Base-by-base conservation (phyloP, 108 stramenopile genomes). In the Nannochloropsis gaditana region DNA sequence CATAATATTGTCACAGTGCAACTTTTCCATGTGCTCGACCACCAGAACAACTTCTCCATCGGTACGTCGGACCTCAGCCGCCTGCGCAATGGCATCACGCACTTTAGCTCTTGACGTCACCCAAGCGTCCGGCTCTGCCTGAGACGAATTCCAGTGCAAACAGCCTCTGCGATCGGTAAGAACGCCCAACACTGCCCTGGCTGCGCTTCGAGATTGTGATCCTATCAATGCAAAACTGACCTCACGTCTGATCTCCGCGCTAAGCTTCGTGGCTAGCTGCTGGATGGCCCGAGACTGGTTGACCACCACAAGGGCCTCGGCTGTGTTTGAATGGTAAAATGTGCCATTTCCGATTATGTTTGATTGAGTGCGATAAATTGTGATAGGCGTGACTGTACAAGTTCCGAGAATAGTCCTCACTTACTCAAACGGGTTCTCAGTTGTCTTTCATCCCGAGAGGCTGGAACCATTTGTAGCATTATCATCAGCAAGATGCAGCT, bases 261-360 rank as follows among this genome's bases (percentile, higher is more conserved):
- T 73, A 15, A 73, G 59, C 59, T 15, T n/a, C 15, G 15, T 73
- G 59, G 8, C 59, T n/a, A 73, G 59, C 59, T 73, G 59, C n/a
- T 73, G 59, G 8, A 73, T 73, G 59, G 59, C 59, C 59, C 59
- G 59, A 73, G 59, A 15, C n/a, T 73, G 59, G 59, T n/a, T 73
- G 19, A 73, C 59, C 15, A 73, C 6, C 59, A 73, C 59, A 2
- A 73, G 59, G 59, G 19, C n/a, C 59, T 73, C 59, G 59, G 59
- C 59, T 73, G 3, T 73, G 59, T 73, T 31, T 31, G 31, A 31
- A 31, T 31, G 31, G 31, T 31, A 31, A 31, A 31, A 31, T 31
- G 31, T 31, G 31, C 31, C 31, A 31, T 31, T 31, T 31, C 31
- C 31, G 31, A 31, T 0, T 1, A 31, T 31, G 31, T 31, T 31